These are phyloP conservation scores for Nicotiana paniculata DNA, from an alignment of 257 asterid species.

Conservation along the genomic window DNA sequence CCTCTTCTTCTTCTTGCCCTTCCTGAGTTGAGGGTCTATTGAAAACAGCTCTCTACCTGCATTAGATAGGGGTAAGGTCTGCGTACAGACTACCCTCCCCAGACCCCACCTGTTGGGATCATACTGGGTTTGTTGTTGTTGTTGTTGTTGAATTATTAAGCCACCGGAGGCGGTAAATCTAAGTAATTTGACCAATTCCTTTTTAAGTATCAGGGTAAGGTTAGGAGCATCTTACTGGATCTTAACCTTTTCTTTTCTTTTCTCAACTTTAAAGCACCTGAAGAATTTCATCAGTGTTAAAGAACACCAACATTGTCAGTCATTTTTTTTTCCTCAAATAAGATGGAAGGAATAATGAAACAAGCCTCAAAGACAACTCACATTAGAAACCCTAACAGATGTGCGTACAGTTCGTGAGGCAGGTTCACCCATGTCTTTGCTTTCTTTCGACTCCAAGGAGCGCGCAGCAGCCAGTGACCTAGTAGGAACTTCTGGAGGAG, in stretches of 20 bases:
- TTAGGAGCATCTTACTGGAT: neutral
- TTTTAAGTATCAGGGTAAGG: neutral
- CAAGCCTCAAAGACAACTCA: constrained; percentile 32
- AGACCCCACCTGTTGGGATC: no score
- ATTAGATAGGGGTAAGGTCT: no score
- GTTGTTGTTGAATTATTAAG: neutral
- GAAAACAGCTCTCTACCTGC: no score
- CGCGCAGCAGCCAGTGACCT: constrained; percentile 56
- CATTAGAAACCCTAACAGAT: constrained; percentile 87
- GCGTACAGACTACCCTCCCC: no score
- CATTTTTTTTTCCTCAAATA: neutral
- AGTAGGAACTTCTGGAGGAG: constrained; percentile 65
- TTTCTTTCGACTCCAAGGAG: constrained; percentile 47
- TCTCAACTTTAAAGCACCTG: neutral
- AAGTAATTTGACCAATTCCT: neutral
- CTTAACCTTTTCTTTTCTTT: neutral
- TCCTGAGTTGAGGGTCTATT: no score
- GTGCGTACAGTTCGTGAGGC: constrained; percentile 71
- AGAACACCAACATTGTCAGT: neutral
- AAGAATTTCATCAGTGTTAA: neutral
- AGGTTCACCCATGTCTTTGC: constrained; percentile 62
- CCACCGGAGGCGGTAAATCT: neutral
- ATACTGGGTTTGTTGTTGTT: no score
- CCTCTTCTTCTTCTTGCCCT: no score
- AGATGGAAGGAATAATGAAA: neutral